Evolutionary conservation across 441 rosid species (phyloP), one percentile per base, ranked within the genome.

Genomic region (Viola pubescens): DNA sequence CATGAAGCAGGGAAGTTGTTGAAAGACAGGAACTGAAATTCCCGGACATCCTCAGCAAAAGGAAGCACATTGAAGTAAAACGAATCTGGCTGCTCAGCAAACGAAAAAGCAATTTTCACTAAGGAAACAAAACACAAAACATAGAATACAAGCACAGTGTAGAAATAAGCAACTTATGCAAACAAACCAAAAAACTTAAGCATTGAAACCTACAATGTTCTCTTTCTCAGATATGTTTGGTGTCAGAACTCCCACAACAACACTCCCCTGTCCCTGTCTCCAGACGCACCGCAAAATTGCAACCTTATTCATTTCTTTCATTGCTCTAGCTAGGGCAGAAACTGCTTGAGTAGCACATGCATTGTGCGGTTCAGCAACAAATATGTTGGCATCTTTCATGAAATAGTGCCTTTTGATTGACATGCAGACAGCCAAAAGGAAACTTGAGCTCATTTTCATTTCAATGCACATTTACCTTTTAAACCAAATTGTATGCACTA

Each of bases 221-320:
- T 79, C 82, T 56, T 76, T 81, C 63, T 82, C 77, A 62, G 95
- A 85, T 13, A 90, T 58, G 62, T 85, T 85, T 57, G 97, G 94
- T 54, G 86, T 83, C 78, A 94, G 74, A 72, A 82, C 81, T 46
- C 97, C 99, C 68, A 90, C 69, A 63, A 81, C 88, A 40, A 86
- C 94, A 62, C 60, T 86, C 46, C 79, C 78, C 67, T 79, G 94
- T 57, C 94, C 94, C 58, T 86, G 87, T 77, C 91, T 85, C 99
- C 97, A 94, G 66, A 88, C 97, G 71, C 99, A 94, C 11, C 97
- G 95, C 66, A 86, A 58, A 67, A 94, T 83, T 56, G 95, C 94
- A 57, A 88, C 91, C 70, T 73, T 85, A 63, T 82, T 81, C 79
- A 75, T 69, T 80, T 83, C 82, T 73, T 77, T 85, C 97, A 88